Conservation (phyloP, 2,329 filamentous ascomycete genomes). For the Phialophora verrucosa region DNA sequence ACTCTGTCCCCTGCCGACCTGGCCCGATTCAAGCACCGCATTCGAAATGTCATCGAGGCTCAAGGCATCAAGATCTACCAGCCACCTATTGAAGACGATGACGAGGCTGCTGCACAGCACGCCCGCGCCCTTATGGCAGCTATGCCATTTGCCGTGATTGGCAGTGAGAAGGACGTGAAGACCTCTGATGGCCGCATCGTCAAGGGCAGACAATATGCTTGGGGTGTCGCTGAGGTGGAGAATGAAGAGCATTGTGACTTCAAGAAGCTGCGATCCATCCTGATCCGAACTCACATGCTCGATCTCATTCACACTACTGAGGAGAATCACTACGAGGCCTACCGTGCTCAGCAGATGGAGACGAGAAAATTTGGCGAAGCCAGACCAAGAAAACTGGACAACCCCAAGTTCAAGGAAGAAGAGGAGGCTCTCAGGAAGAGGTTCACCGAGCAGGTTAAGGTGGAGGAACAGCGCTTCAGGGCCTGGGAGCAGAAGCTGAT, state of each 20-base stretch:
- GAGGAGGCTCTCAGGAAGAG: conserved; percentile 97
- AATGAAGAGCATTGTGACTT: conserved; percentile 99
- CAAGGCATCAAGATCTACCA: conserved; percentile 99
- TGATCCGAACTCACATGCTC: conserved; percentile 99
- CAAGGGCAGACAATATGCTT: conserved; percentile 98
- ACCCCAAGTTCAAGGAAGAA: conserved; percentile 99
- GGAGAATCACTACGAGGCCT: conserved; percentile 98
- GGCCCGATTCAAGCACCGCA: conserved; percentile 91
- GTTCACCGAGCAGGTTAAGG: conserved; percentile 99
- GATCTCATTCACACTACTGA: conserved; percentile 99
- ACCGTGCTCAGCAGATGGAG: conserved; percentile 99
- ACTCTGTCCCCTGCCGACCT: conserved; percentile 93
- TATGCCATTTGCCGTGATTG: conserved; percentile 98
- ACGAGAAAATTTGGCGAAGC: conserved; percentile 99
- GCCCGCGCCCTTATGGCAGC: conserved; percentile 92
- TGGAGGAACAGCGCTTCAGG: conserved; percentile 98
- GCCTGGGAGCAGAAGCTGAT: conserved; percentile 99
- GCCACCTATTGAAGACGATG: conserved; percentile 96
- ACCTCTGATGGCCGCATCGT: conserved; percentile 93
- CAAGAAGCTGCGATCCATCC: conserved; percentile 98
- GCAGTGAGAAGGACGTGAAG: conserved; percentile 99
- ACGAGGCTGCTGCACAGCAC: conserved; percentile 93
- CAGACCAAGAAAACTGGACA: conserved; percentile 95
- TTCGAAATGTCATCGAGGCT: conserved; percentile 92
- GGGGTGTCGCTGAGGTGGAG: conserved; percentile 99